Conservation (phyloP, 2,329 filamentous ascomycete genomes). For the Triangularia verruculosa region DNA sequence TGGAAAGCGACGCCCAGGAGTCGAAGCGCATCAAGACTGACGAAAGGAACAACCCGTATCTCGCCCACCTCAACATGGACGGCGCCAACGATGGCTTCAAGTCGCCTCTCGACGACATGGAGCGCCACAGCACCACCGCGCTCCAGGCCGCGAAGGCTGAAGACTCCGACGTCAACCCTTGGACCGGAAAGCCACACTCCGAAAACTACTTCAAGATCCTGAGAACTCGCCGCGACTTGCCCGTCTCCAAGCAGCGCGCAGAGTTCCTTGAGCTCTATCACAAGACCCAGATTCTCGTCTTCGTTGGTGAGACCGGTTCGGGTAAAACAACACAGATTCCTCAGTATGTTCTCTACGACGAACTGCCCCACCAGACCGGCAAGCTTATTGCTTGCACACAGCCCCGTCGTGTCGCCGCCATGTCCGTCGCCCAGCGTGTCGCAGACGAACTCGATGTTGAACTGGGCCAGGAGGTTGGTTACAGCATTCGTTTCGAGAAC, state of each 20-base stretch:
- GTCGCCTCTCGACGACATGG: constrained; percentile 63
- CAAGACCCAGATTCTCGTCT: constrained; percentile 90
- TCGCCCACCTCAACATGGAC: constrained; percentile 79
- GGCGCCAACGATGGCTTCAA: constrained; percentile 36
- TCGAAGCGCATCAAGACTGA: constrained; percentile 34
- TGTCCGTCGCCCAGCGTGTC: constrained; percentile 98
- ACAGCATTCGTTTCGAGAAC: constrained; percentile 98
- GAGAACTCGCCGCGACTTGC: constrained; percentile 76
- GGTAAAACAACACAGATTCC: constrained; percentile 99
- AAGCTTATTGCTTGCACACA: constrained; percentile 98
- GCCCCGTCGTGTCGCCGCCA: constrained; percentile 93
- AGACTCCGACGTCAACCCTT: constrained; percentile 78
- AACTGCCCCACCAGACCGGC: constrained; percentile 78
- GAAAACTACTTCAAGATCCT: constrained; percentile 88
- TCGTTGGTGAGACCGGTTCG: constrained; percentile 98
- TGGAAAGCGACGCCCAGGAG: constrained; percentile 39
- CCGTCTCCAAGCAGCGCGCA: constrained; percentile 88
- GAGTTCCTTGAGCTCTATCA: constrained; percentile 95
- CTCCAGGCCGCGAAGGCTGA: constrained; percentile 70
- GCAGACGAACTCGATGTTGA: constrained; percentile 93
- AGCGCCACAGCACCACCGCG: constrained; percentile 77
- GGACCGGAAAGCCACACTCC: constrained; percentile 74
- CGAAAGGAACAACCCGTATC: constrained; percentile 70
- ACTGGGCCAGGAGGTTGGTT: constrained; percentile 92
- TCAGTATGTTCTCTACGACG: constrained; percentile 96